These are phyloP conservation scores for Oxyria digyna DNA, from an alignment of 148 eudicot genomes.

Conservation along the genomic window DNA sequence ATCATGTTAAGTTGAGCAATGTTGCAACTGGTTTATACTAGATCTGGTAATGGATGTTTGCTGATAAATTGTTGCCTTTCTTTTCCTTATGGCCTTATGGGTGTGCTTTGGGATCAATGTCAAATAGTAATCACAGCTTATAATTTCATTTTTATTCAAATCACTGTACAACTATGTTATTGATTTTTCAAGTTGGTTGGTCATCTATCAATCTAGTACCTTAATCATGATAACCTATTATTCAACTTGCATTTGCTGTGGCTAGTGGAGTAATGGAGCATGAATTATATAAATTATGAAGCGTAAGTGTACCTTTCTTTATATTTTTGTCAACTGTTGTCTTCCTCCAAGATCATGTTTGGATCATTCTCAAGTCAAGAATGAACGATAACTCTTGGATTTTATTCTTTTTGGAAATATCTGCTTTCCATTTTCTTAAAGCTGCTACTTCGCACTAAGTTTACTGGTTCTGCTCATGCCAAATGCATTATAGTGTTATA, in stretches of 20 bases:
- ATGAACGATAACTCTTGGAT: background rate
- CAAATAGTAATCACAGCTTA: background rate
- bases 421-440: background rate
- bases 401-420: background rate
- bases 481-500: background rate
- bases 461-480: background rate
- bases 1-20: background rate
- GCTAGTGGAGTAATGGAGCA: background rate
- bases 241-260: background rate
- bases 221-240: background rate
- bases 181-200: background rate
- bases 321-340: too few relatives aligned
- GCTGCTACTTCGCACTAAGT: background rate
- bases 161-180: background rate
- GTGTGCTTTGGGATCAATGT: background rate
- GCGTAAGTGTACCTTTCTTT: too few relatives aligned
- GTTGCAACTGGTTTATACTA: background rate
- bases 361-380: background rate
- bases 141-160: background rate
- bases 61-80: background rate
- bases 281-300: background rate
- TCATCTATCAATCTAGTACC: background rate
- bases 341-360: too few relatives aligned
- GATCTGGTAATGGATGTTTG: background rate
- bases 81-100: background rate